Base-by-base conservation (phyloP, 805 yeast genomes). In the Zygosaccharomyces bisporus region DNA sequence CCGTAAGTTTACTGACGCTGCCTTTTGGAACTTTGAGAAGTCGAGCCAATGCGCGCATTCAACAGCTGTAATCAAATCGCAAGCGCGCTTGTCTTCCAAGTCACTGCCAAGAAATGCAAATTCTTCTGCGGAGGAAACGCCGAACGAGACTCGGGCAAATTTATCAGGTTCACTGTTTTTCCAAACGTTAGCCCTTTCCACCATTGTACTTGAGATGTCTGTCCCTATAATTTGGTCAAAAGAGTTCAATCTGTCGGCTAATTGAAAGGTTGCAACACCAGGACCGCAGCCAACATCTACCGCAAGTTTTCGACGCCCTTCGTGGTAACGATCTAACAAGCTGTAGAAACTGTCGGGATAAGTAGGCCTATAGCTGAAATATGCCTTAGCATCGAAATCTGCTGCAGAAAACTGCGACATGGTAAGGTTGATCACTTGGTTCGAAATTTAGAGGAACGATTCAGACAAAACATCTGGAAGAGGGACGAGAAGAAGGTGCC, bases 31-130 rank as follows among this genome's bases (percentile, higher is more conserved):
- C 21, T 53, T 51, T 0, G 68, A 66, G 46, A 77, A 81, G 44
- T 82, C 73, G 45, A 86, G 76, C 95, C 96, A 89, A 64, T 89
- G 96, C n/a, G 76, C 79, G 46, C 89, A 83, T 59, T 89, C 89
- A 0, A 90, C 95, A n/a, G 82, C 85, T 2, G 88, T 75, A 10
- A 87, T 69, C 54, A 87, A 47, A 58, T 84, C 95, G n/a, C 41
- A 30, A 0, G 77, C 44, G 17, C 45, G 43, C 8, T 36, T 23
- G 2, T 46, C 61, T 6, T 52, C 51, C 7, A 14, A 16, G 4
- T 37, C 46, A 12, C 58, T 20, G 7, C 46, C 44, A 18, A 50
- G 18, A 13, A 49, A 46, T 2, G 35, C 31, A 24, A 52, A 47
- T 5, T 47, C 25, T 59, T 46, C 69, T 44, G 52, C 36, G 5